These are phyloP conservation scores for Marasmius fiardii DNA, from an alignment of 1,284 basidiomycete species.

Conservation along the genomic window DNA sequence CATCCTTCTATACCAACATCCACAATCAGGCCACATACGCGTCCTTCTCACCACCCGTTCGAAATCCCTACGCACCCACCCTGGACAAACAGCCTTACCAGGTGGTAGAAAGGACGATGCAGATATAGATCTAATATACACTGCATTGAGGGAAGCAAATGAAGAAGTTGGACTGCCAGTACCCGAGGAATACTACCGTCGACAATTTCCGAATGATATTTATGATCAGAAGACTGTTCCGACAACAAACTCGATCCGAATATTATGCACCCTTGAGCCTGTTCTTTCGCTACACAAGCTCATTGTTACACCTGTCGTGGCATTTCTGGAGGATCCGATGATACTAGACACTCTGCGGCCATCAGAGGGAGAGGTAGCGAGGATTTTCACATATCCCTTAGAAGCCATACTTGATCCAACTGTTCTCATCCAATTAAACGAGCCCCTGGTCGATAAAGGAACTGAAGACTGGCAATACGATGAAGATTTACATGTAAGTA, in stretches of 20 bases:
- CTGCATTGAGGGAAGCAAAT: slow-evolving; percentile 57
- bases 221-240: background rate
- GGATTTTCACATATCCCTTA: slow-evolving; percentile 11
- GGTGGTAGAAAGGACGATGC: slow-evolving; percentile 77
- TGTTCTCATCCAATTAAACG: slow-evolving; percentile 18
- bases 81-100: slow-evolving; percentile 79
- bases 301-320: slow-evolving; percentile 4
- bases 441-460: slow-evolving; percentile 51
- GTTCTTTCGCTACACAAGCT: slow-evolving; percentile 7
- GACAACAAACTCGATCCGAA: slow-evolving; percentile 1
- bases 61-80: slow-evolving; percentile 71
- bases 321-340: background rate
- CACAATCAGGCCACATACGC: slow-evolving; percentile 51
- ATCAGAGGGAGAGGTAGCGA: slow-evolving; percentile 9
- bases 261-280: slow-evolving; percentile 3
- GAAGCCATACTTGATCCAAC: slow-evolving; percentile 10
- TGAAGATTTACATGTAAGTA: slow-evolving; percentile 57
- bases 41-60: slow-evolving; percentile 85
- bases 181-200: background rate
- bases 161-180: slow-evolving; percentile 12
- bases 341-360: background rate
- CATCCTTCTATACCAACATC: slow-evolving; percentile 56
- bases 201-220: too few relatives aligned
- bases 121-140: slow-evolving; percentile 60
- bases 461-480: slow-evolving; percentile 78